Percentiles rank a stretch among this genome's conserved stretches.
Conservation (phyloP, 176 grass and related monocot genomes). For the Olyra latifolia region DNA sequence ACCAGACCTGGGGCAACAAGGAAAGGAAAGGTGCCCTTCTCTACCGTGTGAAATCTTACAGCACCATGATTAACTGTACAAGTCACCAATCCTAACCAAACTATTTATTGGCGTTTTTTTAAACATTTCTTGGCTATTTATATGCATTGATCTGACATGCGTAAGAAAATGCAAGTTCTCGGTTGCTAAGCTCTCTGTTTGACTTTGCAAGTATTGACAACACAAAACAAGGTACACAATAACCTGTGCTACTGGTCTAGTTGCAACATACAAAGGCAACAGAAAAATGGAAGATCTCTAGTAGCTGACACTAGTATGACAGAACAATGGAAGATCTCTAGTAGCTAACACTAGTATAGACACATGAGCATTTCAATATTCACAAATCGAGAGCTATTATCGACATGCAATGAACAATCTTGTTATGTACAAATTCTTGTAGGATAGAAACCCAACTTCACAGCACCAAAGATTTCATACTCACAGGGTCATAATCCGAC, state of each 20-base stretch:
- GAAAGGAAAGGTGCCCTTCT: background rate
- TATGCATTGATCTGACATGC: background rate
- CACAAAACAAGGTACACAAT: background rate
- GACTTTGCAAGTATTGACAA: background rate
- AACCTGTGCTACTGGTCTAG: background rate
- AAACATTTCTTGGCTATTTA: too few relatives aligned
- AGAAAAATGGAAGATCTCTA: background rate
- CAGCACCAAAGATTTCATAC: constrained; percentile 44
- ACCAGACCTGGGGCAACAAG: background rate
- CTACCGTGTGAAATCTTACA: background rate
- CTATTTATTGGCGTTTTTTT: too few relatives aligned
- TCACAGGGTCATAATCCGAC: constrained; percentile 41
- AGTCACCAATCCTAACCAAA: background rate
- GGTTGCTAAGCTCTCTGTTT: background rate
- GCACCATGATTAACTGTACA: background rate
- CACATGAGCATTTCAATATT: constrained; percentile 35
- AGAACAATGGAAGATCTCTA: background rate
- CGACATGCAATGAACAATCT: constrained; percentile 54
- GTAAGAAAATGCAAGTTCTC: background rate
- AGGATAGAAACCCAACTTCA: constrained; percentile 48
- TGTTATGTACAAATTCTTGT: constrained; percentile 63
- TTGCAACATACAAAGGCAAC: background rate
- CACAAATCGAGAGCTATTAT: constrained; percentile 59
- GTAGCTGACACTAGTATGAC: background rate
- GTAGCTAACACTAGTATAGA: background rate